Conservation (phyloP, 768 basidiomycete species). For the Calocybe gangraenosa region DNA sequence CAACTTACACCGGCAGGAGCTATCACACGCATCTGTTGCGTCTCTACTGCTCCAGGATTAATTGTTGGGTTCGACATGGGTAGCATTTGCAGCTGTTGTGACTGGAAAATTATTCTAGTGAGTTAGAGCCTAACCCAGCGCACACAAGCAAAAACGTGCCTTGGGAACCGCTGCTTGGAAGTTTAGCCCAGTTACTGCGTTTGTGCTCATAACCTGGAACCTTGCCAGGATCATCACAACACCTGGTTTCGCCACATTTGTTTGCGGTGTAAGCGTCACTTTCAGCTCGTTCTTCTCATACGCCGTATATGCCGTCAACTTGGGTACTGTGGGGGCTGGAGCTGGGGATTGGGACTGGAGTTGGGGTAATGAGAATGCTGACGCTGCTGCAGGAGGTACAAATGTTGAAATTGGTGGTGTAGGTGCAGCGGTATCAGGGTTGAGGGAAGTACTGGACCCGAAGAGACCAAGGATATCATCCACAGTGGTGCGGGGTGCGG, state of each 20-base stretch:
- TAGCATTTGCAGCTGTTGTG: conserved; percentile 96
- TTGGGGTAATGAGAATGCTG: conserved; percentile 34
- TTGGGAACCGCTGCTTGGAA: conserved; percentile 99
- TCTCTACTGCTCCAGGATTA: conserved; percentile 74
- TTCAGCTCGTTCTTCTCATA: conserved; percentile 91
- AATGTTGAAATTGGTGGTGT: conserved; percentile 7
- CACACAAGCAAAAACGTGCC: conserved; percentile 34
- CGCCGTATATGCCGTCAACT: conserved; percentile 72
- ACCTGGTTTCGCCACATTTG: conserved; percentile 76
- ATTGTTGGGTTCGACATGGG: conserved; percentile 91
- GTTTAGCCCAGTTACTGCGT: conserved; percentile 59
- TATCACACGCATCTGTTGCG: conserved; percentile 91
- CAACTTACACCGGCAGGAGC: conserved; percentile 80
- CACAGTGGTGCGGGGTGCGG: conserved; percentile 56
- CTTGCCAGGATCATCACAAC: conserved; percentile 86
- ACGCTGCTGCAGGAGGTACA: conserved; percentile 16
- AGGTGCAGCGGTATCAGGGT: conserved; percentile 17
- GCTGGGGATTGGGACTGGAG: conserved; percentile 33
- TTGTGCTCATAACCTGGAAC: conserved; percentile 67
- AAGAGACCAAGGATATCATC: conserved; percentile 94
- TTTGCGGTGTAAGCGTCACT: conserved; percentile 87
- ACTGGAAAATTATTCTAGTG: conserved; percentile 39
- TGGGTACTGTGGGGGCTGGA: conserved; percentile 34
- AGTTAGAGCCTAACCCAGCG: background rate
- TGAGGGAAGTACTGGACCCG: conserved; percentile 34